A percentile compares a stretch with the other conserved stretches of the same genome.
Evolutionary conservation across 2,329 filamentous ascomycete genomes (phyloP).

Genomic region (Sclerotinia borealis): DNA sequence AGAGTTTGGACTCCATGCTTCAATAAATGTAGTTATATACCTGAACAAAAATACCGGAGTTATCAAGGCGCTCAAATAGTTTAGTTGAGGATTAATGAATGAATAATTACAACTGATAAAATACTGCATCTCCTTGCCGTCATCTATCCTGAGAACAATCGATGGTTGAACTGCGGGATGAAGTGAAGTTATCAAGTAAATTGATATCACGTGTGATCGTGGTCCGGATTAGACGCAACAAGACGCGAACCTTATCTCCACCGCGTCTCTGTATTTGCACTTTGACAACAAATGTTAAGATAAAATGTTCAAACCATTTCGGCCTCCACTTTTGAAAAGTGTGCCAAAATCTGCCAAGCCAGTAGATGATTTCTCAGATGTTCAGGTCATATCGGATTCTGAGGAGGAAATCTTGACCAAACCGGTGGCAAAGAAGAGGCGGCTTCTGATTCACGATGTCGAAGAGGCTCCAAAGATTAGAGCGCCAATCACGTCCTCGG

Average conservation of each 20-base stretch:
- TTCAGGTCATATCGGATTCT: slow-evolving; percentile 15
- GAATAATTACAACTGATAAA: neutral
- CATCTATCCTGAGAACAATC: neutral
- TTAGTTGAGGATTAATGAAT: slow-evolving; percentile 1
- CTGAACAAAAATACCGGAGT: slow-evolving; percentile 7
- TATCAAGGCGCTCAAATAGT: neutral
- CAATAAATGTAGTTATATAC: slow-evolving; percentile 46
- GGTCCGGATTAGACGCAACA: no score
- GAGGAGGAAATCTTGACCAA: slow-evolving; percentile 13
- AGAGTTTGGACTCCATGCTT: slow-evolving; percentile 88
- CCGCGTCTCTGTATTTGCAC: neutral
- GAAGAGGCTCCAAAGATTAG: slow-evolving; percentile 22
- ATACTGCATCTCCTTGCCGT: neutral
- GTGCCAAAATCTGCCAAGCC: slow-evolving; percentile 16
- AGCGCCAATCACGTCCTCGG: slow-evolving; percentile 15
- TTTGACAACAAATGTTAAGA: slow-evolving; percentile 2
- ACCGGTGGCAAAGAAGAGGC: slow-evolving; percentile 26
- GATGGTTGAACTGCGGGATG: neutral
- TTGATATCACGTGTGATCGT: neutral
- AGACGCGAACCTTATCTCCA: neutral
- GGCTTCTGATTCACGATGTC: slow-evolving; percentile 24
- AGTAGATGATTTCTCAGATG: slow-evolving; percentile 17
- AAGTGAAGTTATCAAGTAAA: neutral
- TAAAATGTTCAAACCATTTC: slow-evolving; percentile 33
- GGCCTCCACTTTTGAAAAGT: slow-evolving; percentile 28